A percentile compares a stretch with the other conserved stretches of the same genome.
Evolutionary conservation across 1,284 basidiomycete species (phyloP).

Genomic region (Cerioporus squamosus): DNA sequence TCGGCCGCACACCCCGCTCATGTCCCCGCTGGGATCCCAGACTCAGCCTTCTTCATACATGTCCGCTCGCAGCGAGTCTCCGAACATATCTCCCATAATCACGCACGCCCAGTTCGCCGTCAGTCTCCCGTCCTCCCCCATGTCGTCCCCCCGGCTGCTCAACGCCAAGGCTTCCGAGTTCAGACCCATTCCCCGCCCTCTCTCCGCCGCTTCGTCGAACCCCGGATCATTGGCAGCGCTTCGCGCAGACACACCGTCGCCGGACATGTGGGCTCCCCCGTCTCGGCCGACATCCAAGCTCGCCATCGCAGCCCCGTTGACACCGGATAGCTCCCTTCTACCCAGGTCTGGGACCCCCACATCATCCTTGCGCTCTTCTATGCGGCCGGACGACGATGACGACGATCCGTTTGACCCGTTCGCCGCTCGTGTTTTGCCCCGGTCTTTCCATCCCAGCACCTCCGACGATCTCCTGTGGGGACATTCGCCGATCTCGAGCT

Average conservation of each 20-base stretch:
- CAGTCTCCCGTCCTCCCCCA: slow-evolving; percentile 63
- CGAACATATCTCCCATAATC: slow-evolving; percentile 72
- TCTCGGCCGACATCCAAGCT: slow-evolving; percentile 80
- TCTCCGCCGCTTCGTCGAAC: slow-evolving; percentile 72
- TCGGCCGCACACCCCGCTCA: slow-evolving; percentile 75
- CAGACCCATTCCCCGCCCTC: slow-evolving; percentile 71
- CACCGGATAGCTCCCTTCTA: slow-evolving; percentile 72
- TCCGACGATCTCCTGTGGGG: slow-evolving; percentile 68
- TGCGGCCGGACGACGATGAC: slow-evolving; percentile 60
- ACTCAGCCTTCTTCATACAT: slow-evolving; percentile 63
- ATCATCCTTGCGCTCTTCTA: slow-evolving; percentile 64
- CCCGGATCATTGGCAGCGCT: slow-evolving; percentile 58
- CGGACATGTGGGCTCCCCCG: slow-evolving; percentile 79
- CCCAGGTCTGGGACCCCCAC: slow-evolving; percentile 56
- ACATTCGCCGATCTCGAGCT: slow-evolving; percentile 50
- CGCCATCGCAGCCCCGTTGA: slow-evolving; percentile 85
- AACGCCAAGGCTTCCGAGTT: slow-evolving; percentile 74
- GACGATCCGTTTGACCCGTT: slow-evolving; percentile 82
- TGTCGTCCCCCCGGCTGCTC: slow-evolving; percentile 56
- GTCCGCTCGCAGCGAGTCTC: slow-evolving; percentile 61
- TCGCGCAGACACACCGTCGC: slow-evolving; percentile 75
- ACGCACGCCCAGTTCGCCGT: slow-evolving; percentile 70
- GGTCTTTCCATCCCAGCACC: slow-evolving; percentile 64
- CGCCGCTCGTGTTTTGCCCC: slow-evolving; percentile 49
- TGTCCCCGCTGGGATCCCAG: slow-evolving; percentile 66